Conservation (phyloP, 1,139 yeast species). For the Hansenula anomala region DNA sequence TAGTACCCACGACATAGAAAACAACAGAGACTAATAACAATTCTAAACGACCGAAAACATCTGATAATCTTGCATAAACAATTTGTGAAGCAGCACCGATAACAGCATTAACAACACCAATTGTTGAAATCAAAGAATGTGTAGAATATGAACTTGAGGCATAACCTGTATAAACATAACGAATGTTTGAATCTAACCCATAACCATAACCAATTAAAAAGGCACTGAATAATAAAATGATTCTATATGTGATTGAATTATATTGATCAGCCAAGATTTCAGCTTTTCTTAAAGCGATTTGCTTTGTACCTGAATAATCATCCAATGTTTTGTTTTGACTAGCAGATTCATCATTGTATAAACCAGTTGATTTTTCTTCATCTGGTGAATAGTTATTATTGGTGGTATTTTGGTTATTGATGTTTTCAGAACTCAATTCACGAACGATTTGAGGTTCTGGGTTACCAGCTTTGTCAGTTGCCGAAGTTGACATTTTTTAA, state of each 20-base stretch:
- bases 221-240: constrained; percentile 38
- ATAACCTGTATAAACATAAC: constrained; percentile 44
- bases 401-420: neutral
- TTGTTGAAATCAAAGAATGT: constrained; percentile 62
- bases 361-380: neutral
- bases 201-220: constrained; percentile 62
- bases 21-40: constrained; percentile 48
- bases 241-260: constrained; percentile 12
- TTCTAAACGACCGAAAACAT: constrained; percentile 65
- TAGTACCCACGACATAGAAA: constrained; percentile 65
- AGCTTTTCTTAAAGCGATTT: constrained; percentile 36
- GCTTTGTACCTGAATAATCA: constrained; percentile 14
- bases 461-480: neutral
- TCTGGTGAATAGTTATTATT: neutral
- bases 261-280: constrained; percentile 38
- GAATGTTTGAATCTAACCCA: constrained; percentile 56
- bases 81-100: constrained; percentile 74
- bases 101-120: constrained; percentile 57
- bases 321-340: neutral
- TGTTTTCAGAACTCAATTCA: neutral
- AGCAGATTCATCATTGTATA: neutral
- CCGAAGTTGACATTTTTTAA: neutral
- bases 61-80: constrained; percentile 63
- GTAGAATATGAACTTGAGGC: constrained; percentile 54
- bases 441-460: neutral